phyloP scores from a whole-genome alignment of 805 yeast species.

The Pichia eremophila region DNA sequence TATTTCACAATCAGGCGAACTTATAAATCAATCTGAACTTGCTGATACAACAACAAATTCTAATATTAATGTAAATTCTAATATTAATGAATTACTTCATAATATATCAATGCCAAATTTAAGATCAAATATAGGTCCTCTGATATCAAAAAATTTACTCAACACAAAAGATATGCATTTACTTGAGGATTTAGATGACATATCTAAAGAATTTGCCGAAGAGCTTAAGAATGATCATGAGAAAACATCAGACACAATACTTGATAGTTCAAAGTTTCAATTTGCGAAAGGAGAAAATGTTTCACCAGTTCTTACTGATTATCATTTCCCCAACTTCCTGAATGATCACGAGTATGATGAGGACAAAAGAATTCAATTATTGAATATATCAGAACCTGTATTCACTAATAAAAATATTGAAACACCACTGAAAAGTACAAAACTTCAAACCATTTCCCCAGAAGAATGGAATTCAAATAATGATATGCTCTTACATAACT shows the following conservation, averaged over 20 bases:
- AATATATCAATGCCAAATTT: background rate
- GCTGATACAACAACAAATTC: background rate
- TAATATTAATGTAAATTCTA: background rate
- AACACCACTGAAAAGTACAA: background rate
- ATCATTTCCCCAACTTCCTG: too few relatives aligned
- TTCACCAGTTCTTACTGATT: too few relatives aligned
- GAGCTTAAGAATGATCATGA: too few relatives aligned
- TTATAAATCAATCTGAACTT: background rate
- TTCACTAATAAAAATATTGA: background rate
- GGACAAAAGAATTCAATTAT: background rate
- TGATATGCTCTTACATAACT: too few relatives aligned
- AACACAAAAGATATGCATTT: too few relatives aligned
- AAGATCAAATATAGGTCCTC: background rate
- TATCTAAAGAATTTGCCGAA: too few relatives aligned
- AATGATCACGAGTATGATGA: background rate
- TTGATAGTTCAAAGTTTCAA: too few relatives aligned
- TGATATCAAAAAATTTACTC: background rate
- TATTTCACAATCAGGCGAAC: too few relatives aligned
- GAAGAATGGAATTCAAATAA: background rate
- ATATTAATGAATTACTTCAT: background rate
- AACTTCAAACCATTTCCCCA: background rate
- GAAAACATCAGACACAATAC: too few relatives aligned
- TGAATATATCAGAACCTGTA: conserved; percentile 6
- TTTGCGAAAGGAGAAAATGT: too few relatives aligned
- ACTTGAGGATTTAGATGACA: too few relatives aligned